A percentile compares a stretch with the other conserved stretches of the same genome.
Conservation (phyloP, 495 filamentous ascomycete genomes). For the Haplographium delicatum region DNA sequence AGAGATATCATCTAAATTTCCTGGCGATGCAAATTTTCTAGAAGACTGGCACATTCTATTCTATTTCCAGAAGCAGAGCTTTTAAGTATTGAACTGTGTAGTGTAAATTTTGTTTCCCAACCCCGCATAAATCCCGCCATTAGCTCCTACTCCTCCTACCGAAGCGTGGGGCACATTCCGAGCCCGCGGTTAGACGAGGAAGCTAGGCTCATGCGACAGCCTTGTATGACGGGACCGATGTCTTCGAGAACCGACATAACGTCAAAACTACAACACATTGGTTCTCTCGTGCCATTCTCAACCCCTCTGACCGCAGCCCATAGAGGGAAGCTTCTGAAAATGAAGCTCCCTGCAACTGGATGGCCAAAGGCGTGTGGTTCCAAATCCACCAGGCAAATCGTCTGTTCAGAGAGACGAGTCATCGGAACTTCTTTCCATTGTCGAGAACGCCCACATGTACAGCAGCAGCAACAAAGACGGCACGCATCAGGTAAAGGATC, state of each 20-base stretch:
- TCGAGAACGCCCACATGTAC: background rate
- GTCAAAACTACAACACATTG: too few species aligned
- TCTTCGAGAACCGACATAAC: too few species aligned
- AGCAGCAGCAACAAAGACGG: constrained; percentile 6
- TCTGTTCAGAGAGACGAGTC: background rate
- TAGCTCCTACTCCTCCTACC: background rate
- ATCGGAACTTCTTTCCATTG: background rate
- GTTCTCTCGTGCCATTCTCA: too few species aligned
- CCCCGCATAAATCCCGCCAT: background rate
- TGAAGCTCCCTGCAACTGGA: background rate
- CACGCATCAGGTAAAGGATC: constrained; percentile 20
- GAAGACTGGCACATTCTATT: too few species aligned
- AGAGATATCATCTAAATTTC: too few species aligned
- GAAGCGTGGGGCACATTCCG: constrained; percentile 2
- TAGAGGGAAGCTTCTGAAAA: background rate
- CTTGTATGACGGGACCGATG: background rate
- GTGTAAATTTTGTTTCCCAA: too few species aligned
- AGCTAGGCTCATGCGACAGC: constrained; percentile 4
- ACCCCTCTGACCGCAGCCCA: background rate
- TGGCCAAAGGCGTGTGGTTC: background rate
- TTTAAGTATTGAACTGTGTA: too few species aligned
- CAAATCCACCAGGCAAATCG: too few species aligned
- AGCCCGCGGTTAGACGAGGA: constrained; percentile 7
- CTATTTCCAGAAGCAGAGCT: too few species aligned
- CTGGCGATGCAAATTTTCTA: too few species aligned